Percentiles rank a stretch among this genome's conserved stretches.
Conservation (phyloP, 2,329 filamentous ascomycete species). For the Aspergillus transmontanensis region DNA sequence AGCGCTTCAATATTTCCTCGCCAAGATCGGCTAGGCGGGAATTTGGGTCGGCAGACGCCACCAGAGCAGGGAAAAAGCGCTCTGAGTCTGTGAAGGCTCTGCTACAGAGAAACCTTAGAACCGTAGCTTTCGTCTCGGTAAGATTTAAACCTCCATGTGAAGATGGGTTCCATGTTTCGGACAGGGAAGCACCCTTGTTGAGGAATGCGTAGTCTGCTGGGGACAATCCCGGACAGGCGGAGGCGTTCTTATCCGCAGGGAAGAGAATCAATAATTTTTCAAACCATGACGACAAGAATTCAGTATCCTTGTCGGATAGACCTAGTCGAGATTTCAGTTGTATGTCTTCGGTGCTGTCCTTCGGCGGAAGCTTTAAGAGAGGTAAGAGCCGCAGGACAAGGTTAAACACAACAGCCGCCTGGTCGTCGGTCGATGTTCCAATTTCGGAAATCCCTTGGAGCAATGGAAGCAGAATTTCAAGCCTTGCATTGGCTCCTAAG, state of each 20-base stretch:
- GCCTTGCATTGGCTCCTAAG: constrained; percentile 63
- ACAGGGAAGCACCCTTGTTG: constrained; percentile 57
- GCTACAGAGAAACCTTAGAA: constrained; percentile 74
- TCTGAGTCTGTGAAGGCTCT: constrained; percentile 83
- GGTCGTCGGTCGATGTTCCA: constrained; percentile 54
- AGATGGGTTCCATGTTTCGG: constrained; percentile 64
- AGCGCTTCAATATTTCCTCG: constrained; percentile 85
- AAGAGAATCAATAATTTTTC: constrained; percentile 74
- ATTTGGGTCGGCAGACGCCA: constrained; percentile 80
- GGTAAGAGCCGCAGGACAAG: constrained; percentile 76
- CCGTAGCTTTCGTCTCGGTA: constrained; percentile 69
- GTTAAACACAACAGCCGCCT: constrained; percentile 74
- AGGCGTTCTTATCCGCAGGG: constrained; percentile 46
- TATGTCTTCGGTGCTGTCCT: constrained; percentile 77
- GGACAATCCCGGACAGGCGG: constrained; percentile 63
- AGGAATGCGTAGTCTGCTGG: constrained; percentile 69
- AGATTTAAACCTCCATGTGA: constrained; percentile 65
- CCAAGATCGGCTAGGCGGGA: constrained; percentile 80
- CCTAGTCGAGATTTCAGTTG: constrained; percentile 67
- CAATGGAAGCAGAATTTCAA: constrained; percentile 71
- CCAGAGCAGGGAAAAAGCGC: constrained; percentile 79
- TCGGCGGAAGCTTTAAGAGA: constrained; percentile 66
- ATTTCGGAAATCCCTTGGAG: constrained; percentile 67
- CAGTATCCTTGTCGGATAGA: constrained; percentile 70
- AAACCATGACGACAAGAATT: constrained; percentile 74